phyloP scores from a whole-genome alignment of 371 early-diverging fungal species.

The Zancudomyces culisetae region DNA sequence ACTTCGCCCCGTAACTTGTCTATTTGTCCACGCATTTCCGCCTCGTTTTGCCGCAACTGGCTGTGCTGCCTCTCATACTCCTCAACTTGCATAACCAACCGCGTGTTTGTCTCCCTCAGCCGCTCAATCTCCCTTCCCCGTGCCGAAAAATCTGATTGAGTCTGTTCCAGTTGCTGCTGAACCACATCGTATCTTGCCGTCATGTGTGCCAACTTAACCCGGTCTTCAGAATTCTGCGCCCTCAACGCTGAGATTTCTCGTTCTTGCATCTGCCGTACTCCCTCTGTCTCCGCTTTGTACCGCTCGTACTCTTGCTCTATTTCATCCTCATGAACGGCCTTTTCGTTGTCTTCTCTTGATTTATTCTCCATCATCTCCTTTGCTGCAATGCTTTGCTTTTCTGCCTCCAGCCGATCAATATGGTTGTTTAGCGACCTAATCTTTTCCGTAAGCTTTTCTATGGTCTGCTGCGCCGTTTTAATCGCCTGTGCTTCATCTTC shows the following conservation, averaged over 20 bases:
- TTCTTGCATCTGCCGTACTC: slow-evolving; percentile 28
- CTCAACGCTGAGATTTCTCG: slow-evolving; percentile 23
- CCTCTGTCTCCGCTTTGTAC: slow-evolving; percentile 30
- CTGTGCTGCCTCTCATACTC: slow-evolving; percentile 20
- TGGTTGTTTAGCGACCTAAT: slow-evolving; percentile 20
- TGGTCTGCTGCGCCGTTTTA: slow-evolving; percentile 26
- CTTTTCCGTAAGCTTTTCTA: slow-evolving; percentile 26
- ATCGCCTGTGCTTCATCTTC: slow-evolving; percentile 26
- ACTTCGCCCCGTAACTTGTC: slow-evolving; percentile 9
- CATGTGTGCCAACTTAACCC: slow-evolving; percentile 28
- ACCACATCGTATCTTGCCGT: slow-evolving; percentile 30
- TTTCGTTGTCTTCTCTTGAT: background rate
- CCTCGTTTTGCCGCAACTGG: background rate
- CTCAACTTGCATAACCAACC: slow-evolving; percentile 19
- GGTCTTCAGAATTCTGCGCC: slow-evolving; percentile 21
- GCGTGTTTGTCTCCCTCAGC: slow-evolving; percentile 17
- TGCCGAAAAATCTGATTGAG: slow-evolving; percentile 9
- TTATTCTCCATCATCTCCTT: background rate
- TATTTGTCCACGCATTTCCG: slow-evolving; percentile 9
- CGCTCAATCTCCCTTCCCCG: slow-evolving; percentile 19
- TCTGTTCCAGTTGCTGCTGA: slow-evolving; percentile 15
- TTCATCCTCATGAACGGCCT: background rate
- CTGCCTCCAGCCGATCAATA: slow-evolving; percentile 24
- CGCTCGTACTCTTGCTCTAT: slow-evolving; percentile 21
- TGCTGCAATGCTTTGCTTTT: slow-evolving; percentile 26